phyloP scores from a whole-genome alignment of 306 rosid species.

The Fragaria iinumae region DNA sequence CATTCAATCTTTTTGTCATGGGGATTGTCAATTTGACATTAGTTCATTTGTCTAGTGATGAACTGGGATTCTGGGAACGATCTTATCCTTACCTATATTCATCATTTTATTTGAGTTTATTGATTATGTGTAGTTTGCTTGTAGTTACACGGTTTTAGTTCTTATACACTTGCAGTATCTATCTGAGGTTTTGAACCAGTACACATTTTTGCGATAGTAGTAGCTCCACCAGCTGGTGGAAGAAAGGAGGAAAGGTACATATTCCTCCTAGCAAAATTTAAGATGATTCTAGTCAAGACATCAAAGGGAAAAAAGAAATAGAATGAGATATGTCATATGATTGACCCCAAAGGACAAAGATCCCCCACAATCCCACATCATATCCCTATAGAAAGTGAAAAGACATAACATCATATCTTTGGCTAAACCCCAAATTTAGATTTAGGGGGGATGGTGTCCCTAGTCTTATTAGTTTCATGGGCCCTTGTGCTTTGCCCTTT shows the following conservation, averaged over 20 bases:
- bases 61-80: neutral
- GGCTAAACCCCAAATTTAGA: slow-evolving; percentile 14
- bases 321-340: neutral
- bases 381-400: slow-evolving; percentile 10
- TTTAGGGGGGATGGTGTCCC: neutral
- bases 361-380: slow-evolving; percentile 12
- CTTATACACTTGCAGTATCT: no score
- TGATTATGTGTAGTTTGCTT: neutral
- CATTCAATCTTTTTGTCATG: neutral
- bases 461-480: slow-evolving; percentile 23
- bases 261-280: neutral
- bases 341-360: slow-evolving; percentile 31
- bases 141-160: no score
- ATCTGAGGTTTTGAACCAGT: neutral
- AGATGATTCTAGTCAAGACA: slow-evolving; percentile 13
- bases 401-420: slow-evolving; percentile 1
- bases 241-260: neutral
- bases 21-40: neutral
- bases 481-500: slow-evolving; percentile 23
- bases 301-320: neutral
- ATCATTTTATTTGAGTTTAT: neutral
- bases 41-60: neutral
- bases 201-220: neutral
- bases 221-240: neutral
- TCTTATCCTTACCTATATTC: neutral